A percentile compares a stretch with the other conserved stretches of the same genome.
Evolutionary conservation across 1,284 basidiomycete genomes (phyloP).

Genomic region (Cryptococcus maquisensis): DNA sequence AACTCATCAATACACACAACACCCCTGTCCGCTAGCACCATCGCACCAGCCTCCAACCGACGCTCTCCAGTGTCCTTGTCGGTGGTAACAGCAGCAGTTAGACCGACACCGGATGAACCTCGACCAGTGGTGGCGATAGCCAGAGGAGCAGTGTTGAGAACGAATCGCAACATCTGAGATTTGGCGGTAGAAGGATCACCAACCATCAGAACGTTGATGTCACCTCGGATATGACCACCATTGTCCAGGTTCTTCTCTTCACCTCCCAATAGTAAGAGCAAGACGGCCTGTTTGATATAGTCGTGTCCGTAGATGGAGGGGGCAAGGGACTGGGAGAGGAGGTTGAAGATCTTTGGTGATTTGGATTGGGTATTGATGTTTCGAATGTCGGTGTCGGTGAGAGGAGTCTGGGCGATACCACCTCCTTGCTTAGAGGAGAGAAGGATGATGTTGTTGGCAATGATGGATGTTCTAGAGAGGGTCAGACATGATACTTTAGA

Average conservation of each 20-base stretch:
- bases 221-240: slow-evolving; percentile 97
- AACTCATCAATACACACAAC: slow-evolving; percentile 99
- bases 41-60: slow-evolving; percentile 93
- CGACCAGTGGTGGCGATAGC: slow-evolving; percentile 98
- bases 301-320: slow-evolving; percentile 97
- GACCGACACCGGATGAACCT: slow-evolving; percentile 95
- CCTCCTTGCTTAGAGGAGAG: slow-evolving; percentile 94
- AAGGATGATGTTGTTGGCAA: slow-evolving; percentile 95
- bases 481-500: background rate
- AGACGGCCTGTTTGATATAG: slow-evolving; percentile 89
- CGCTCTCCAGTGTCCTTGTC: slow-evolving; percentile 96
- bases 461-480: slow-evolving; percentile 72
- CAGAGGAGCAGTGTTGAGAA: slow-evolving; percentile 90
- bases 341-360: slow-evolving; percentile 72
- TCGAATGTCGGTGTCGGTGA: slow-evolving; percentile 93
- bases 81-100: slow-evolving; percentile 98
- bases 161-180: slow-evolving; percentile 93
- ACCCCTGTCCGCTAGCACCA: slow-evolving; percentile 99
- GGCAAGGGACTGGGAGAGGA: slow-evolving; percentile 91
- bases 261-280: slow-evolving; percentile 89
- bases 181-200: slow-evolving; percentile 98
- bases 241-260: slow-evolving; percentile 97
- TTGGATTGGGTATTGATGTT: slow-evolving; percentile 93
- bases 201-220: slow-evolving; percentile 99
- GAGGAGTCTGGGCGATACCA: slow-evolving; percentile 85